phyloP scores from a whole-genome alignment of 441 rosid species.

The Macaranga tanarius region DNA sequence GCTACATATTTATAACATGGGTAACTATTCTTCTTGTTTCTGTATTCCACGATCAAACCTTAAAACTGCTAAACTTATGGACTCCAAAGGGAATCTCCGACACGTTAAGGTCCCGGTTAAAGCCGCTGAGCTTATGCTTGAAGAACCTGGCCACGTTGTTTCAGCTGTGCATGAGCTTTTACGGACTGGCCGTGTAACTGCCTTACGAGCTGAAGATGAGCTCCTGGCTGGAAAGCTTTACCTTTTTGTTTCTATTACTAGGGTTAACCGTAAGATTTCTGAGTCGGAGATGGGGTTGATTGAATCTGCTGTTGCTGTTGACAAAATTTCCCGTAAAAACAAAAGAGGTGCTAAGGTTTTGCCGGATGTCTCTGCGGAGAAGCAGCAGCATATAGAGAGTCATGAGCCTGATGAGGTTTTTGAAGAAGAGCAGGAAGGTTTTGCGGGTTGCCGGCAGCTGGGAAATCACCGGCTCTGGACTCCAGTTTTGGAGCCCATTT shows the following conservation, averaged over 20 bases:
- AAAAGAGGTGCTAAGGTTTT: constrained; percentile 27
- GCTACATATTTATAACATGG: constrained; percentile 25
- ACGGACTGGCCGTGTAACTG: constrained; percentile 26
- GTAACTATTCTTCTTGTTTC: constrained; percentile 32
- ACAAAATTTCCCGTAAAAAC: constrained; percentile 15
- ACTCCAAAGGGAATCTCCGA: constrained; percentile 29
- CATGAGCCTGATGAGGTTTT: neutral
- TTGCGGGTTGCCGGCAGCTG: constrained; percentile 12
- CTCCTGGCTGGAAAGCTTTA: constrained; percentile 36
- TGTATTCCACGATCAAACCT: neutral
- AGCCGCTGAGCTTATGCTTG: constrained; percentile 54
- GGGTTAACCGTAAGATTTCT: constrained; percentile 29
- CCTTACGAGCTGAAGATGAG: constrained; percentile 49
- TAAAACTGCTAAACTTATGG: constrained; percentile 34
- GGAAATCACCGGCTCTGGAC: constrained; percentile 32
- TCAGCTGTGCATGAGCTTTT: constrained; percentile 24
- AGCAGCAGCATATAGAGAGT: neutral
- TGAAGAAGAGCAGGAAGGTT: constrained; percentile 7
- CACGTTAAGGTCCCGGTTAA: constrained; percentile 25
- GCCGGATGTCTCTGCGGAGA: constrained; percentile 21
- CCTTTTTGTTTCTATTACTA: constrained; percentile 24
- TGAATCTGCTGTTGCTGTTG: constrained; percentile 20
- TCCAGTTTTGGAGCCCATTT: constrained; percentile 43
- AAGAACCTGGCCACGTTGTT: constrained; percentile 40
- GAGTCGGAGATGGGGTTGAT: constrained; percentile 30